A percentile compares a stretch with the other conserved stretches of the same genome.
phyloP scores from a whole-genome alignment of 192 early-diverging fungal genomes.

The Chytriomyces confervae region DNA sequence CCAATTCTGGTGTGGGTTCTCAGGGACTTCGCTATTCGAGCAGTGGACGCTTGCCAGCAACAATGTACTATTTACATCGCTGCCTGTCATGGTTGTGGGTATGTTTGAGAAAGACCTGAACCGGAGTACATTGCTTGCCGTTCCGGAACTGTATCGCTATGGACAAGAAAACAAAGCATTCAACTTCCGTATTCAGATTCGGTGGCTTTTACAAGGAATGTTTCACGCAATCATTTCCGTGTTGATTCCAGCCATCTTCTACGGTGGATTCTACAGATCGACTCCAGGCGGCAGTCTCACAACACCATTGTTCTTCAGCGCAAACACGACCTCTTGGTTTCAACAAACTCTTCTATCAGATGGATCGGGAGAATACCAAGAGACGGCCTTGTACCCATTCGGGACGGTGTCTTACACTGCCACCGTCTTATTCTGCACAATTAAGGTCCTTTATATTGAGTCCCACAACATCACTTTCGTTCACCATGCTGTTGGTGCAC shows the following conservation, averaged over 20 bases:
- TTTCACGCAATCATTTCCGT: slow-evolving; percentile 49
- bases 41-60: slow-evolving; percentile 79
- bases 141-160: slow-evolving; percentile 73
- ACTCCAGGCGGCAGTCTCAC: background rate
- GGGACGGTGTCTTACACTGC: slow-evolving; percentile 22
- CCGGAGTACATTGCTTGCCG: slow-evolving; percentile 60
- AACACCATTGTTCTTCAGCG: slow-evolving; percentile 3
- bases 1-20: slow-evolving; percentile 78
- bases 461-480: slow-evolving; percentile 6
- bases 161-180: slow-evolving; percentile 61
- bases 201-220: slow-evolving; percentile 60
- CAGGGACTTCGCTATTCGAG: slow-evolving; percentile 77
- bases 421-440: slow-evolving; percentile 25
- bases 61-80: slow-evolving; percentile 79
- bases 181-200: slow-evolving; percentile 55
- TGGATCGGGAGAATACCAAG: slow-evolving; percentile 6
- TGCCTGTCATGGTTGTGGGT: slow-evolving; percentile 78
- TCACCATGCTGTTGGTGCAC: background rate
- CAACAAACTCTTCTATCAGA: slow-evolving; percentile 1
- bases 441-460: slow-evolving; percentile 28
- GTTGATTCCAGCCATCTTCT: slow-evolving; percentile 19
- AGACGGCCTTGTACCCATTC: slow-evolving; percentile 11
- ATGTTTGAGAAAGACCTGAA: slow-evolving; percentile 83
- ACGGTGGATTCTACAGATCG: slow-evolving; percentile 13
- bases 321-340: slow-evolving; percentile 2